Base-by-base conservation (phyloP, 495 filamentous ascomycete genomes). In the Massariosphaeria phaeospora region DNA sequence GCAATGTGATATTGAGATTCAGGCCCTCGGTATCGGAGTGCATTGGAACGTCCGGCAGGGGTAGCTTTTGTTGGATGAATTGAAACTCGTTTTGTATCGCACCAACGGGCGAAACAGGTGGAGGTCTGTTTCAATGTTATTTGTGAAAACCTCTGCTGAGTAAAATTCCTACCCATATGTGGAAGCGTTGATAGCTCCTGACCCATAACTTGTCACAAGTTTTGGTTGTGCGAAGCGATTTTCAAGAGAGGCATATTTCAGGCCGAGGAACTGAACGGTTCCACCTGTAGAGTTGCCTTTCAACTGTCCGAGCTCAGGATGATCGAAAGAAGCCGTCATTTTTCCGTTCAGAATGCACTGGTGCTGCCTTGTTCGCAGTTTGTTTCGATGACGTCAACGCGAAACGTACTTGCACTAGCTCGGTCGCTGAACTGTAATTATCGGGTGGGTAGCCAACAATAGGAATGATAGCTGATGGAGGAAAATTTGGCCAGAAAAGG, bases 21-120 rank as follows among this genome's bases (percentile, higher is more conserved):
- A 67, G 50, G 7, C 63, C 52, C 24, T 63, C 65, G 3, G 49
- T 46, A 44, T 67, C 65, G 15, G 62, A 66, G 17, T 62, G 59
- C 5, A 11, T 12, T 39, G 56, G 55, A 20, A 52, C 54, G 8
- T 61, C 56, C 15, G 56, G 56, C 9, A 49, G 1, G 12, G 57
- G 52, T 1, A 67, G 47, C 17, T 38, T 23, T 3, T 67, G 52
- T 30, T 65, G 62, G 24, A 67, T 65, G 36, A 67, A 60, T 10
- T 34, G 49, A 35, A 63, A 64, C 29, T 67, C 65, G 1, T 27
- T 31, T 18, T 61, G 8, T 20, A 49, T 40, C 6, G 52, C 59
- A 10, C 31, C 36, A 23, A 34, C 9, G 12, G 59, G 57, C n/a
- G 57, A 61, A 24, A 61, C 51, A 23, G 57, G 57, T 21, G 57